Base-by-base conservation (phyloP, 495 filamentous ascomycete genomes). In the Parachaetomium inaequale region DNA sequence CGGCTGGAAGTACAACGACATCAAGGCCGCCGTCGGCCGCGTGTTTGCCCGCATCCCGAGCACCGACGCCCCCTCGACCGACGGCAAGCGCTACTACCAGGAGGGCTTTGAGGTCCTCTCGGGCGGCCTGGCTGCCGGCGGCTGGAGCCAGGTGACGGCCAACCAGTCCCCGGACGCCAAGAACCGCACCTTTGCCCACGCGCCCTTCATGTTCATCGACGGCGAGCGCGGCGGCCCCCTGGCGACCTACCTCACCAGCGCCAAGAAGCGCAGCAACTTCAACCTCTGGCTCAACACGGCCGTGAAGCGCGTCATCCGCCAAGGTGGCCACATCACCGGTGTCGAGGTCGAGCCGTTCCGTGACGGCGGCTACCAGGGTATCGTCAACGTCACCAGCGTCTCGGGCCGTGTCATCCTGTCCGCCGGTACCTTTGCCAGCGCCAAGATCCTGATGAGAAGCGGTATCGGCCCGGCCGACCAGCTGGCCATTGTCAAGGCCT, bases 41-140 rank as follows among this genome's bases (percentile, higher is more conserved):
- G 85, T 89, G 10, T 90, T 90, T 74, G 70, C 75, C 29, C 82
- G 86, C 60, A 91, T 90, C 65, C 87, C 88, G 1, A 86, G 88
- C 28, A 89, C 87, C 25, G 82, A 84, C 66, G 74, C 76, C 47
- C 88, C 89, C 4, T 90, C 87, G 0, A 71, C 74, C 61, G 87
- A 93, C 70, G 85, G 87, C 34, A 78, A 87, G 65, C 79, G 80
- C 25, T 92, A 92, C 68, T 77, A 87, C 29, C 86, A 88, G 69
- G 76, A 85, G 63, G 83, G 85, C 4, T 90, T 86, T 68, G 75
- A 83, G 26, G 80, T 87, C 25, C 71, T 89, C 19, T 72, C 80
- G 6, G 71, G 67, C 8, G 85, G 85, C 23, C 75, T 93, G 3
- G 70, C 66, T 45, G 73, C 72, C 11, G 72, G 79, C 12, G 87